phyloP scores from a whole-genome alignment of 78 protist genomes.

The Cavenderia fasciculata region DNA sequence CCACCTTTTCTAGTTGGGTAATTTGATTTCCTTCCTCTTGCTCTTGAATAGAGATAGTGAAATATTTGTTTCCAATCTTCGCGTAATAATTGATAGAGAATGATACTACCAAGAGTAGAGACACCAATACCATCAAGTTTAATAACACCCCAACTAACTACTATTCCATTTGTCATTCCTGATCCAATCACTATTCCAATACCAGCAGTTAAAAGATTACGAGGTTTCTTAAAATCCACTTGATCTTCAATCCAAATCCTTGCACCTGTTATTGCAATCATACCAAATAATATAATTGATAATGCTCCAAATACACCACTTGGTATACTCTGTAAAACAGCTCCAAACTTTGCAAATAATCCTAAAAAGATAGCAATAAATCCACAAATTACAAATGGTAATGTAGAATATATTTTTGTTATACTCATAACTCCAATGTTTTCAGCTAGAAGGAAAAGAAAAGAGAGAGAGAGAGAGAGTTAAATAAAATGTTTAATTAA shows the following conservation, averaged over 20 bases:
- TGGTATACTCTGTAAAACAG: neutral
- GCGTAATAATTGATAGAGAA: neutral
- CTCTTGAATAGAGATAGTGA: neutral
- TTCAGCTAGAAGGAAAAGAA: conserved; percentile 14
- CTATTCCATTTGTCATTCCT: neutral
- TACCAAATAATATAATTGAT: conserved; percentile 3
- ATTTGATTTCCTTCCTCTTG: too few species aligned
- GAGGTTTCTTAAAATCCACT: neutral
- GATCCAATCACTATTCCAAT: neutral
- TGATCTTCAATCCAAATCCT: conserved; percentile 1
- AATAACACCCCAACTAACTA: conserved; percentile 3
- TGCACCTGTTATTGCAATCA: conserved; percentile 10
- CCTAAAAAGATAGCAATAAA: neutral
- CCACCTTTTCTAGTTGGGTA: too few species aligned
- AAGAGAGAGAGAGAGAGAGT: neutral
- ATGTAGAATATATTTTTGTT: conserved; percentile 3
- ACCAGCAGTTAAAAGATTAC: conserved; percentile 10
- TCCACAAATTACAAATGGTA: neutral
- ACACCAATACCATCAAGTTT: conserved; percentile 17
- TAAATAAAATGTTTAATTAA: neutral
- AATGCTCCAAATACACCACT: neutral
- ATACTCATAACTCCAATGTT: conserved; percentile 28
- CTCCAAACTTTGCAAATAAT: neutral
- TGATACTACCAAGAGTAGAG: neutral
- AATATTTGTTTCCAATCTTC: neutral